Evolutionary conservation across 2,329 filamentous ascomycete genomes (phyloP), one percentile per base, ranked within the genome.

Genomic region (Didymella pomorum): DNA sequence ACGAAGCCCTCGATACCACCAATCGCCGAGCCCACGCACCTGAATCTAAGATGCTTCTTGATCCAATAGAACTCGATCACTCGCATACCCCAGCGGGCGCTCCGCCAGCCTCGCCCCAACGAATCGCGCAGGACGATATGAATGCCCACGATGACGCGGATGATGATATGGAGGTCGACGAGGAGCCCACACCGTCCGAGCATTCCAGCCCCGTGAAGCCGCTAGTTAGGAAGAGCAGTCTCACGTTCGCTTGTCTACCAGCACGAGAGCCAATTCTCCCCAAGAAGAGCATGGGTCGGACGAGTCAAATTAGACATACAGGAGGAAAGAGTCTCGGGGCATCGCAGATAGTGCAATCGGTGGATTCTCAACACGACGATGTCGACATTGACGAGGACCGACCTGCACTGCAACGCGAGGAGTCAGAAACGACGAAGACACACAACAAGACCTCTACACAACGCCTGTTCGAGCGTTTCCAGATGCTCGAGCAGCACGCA

Each of bases 381-480:
- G 83, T 85, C 78, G 81, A 87, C 41, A 67, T 82, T 21, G 77
- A 79, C 54, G 78, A 84, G 58, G 74, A 80, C n/a, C 67, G 64
- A 31, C 69, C 69, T 52, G 64, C 64, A 25, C 72, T 80, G 4
- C 69, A 75, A 18, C 68, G 67, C 44, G 70, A 80, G 29, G 83
- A 87, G 23, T 79, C 80, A 1, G 83, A 83, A 42, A 81, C 82
- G 28, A 82, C 84, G 6, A 85, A 83, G 65, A 76, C 84, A 2
- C 89, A 94, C 71, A 92, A 88, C 77, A 96, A 96, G 75, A 93
- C 92, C 0, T 96, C 95, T n/a, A 97, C 95, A 0, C 93, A 98
- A 75, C 85, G 91, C 42, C 82, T 99, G 16, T 93, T 97, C 65
- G 94, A 98, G 69, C 92, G 93, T 68, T 98, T 99, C 68, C 96